Evolutionary conservation across 2,329 filamentous ascomycete genomes (phyloP), one percentile per base, ranked within the genome.

Genomic region (Nemania diffusa): DNA sequence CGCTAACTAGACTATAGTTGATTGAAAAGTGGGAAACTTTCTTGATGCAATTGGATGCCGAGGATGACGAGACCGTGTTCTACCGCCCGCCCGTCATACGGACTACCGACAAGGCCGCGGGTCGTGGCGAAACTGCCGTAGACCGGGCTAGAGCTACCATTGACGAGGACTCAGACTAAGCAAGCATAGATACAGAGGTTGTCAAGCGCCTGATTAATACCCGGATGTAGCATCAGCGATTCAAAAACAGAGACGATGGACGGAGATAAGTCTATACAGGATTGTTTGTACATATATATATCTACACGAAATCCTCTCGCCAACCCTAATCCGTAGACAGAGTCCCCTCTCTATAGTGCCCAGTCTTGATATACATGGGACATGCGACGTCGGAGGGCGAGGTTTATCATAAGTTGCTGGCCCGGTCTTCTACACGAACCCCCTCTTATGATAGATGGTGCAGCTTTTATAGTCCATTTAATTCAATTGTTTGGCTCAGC

Each of bases 11-110:
- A 7, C 20, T 1, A 51, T 20, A 89, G 85, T 80, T 88, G 71
- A 89, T 90, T 75, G 96, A 99, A 81, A 91, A 98, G 69, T 99
- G 96, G 96, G 96, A 99, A 82, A 98, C 96, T 0, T 99, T 97
- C 83, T 85, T 99, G 59, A 91, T 98, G 86, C 96, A 97, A 79
- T 85, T 99, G 50, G 96, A 99, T 78, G 92, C 93, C 8, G 95
- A 97, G 74, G 95, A 98, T 67, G 93, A 97, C 71, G 93, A 90
- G 68, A 84, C 86, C 3, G 86, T 85, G 11, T 91, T 91, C 75
- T 90, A 90, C 78, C 84, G 86, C 64, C 87, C 88, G 4, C 88
- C 88, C 2, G 85, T 89, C n/a, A 83, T 86, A 71, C 82, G 86
- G 68, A 72, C 80, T 27, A 75, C 80, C 57, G 80, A 82, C 73